A percentile compares a stretch with the other conserved stretches of the same genome.
phyloP scores from a whole-genome alignment of 768 basidiomycete genomes.

The Leccinellum albellum region DNA sequence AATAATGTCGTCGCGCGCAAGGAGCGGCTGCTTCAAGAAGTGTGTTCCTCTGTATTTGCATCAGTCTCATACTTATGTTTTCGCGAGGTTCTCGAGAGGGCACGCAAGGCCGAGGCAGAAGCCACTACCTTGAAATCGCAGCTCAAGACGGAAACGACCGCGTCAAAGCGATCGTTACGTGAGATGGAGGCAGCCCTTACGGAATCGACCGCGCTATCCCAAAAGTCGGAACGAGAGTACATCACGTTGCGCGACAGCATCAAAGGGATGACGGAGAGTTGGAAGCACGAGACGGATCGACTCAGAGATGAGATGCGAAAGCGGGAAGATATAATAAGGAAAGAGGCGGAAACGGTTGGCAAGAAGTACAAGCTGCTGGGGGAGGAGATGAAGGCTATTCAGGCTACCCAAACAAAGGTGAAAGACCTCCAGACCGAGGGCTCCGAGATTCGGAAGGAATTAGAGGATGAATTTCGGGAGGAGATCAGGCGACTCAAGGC shows the following conservation, averaged over 20 bases:
- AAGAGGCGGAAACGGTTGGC: constrained; percentile 64
- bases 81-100: constrained; percentile 70
- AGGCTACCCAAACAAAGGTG: constrained; percentile 43
- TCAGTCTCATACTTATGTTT: neutral
- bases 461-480: constrained; percentile 58
- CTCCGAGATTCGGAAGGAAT: constrained; percentile 44
- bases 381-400: constrained; percentile 58
- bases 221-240: constrained; percentile 83
- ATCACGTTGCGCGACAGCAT: constrained; percentile 72
- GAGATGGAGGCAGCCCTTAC: constrained; percentile 75
- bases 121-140: constrained; percentile 62
- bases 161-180: constrained; percentile 69
- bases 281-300: constrained; percentile 68
- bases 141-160: constrained; percentile 68
- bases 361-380: constrained; percentile 66
- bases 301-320: constrained; percentile 72
- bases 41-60: constrained; percentile 27
- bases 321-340: constrained; percentile 64
- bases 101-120: constrained; percentile 82
- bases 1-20: constrained; percentile 87
- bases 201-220: constrained; percentile 72
- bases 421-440: constrained; percentile 51
- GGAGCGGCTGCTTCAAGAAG: constrained; percentile 84
- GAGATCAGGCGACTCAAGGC: constrained; percentile 53
- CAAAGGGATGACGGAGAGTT: constrained; percentile 66